Conservation (phyloP, 106 monocot species). For the Dendrobium nobile region DNA sequence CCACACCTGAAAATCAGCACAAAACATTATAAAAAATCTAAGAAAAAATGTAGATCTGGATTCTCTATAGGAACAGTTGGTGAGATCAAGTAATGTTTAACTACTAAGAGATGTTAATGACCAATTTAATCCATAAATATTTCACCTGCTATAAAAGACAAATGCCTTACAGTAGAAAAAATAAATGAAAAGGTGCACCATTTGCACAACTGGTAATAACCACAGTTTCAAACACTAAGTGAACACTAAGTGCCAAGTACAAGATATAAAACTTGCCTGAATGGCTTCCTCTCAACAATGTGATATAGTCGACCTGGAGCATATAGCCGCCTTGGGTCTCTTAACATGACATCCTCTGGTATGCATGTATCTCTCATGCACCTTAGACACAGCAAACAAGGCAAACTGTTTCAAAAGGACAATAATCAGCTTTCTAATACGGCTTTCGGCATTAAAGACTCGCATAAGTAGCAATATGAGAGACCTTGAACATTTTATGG, state of each 20-base stretch:
- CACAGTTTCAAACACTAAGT: not conserved
- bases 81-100: not conserved
- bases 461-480: not conserved
- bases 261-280: slow-evolving; percentile 38
- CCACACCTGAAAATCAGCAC: slow-evolving; percentile 38
- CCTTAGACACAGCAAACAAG: slow-evolving; percentile 69
- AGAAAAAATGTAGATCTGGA: not conserved
- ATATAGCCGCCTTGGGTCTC: slow-evolving; percentile 84
- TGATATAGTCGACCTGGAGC: slow-evolving; percentile 90
- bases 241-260: not conserved
- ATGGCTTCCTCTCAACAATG: slow-evolving; percentile 90
- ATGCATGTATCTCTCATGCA: slow-evolving; percentile 81
- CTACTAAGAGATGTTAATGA: not conserved
- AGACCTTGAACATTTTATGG: not conserved
- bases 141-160: not conserved
- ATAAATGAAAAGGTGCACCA: not conserved
- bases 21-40: not conserved
- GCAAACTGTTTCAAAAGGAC: slow-evolving; percentile 48
- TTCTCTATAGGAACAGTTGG: not conserved
- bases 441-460: not conserved
- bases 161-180: not conserved
- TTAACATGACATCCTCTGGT: slow-evolving; percentile 56
- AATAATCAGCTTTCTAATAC: not conserved
- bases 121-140: not conserved
- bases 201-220: not conserved